Percentiles rank a stretch among this genome's conserved stretches.
phyloP scores from a whole-genome alignment of 257 asterid genomes.

The Cinchona pubescens region DNA sequence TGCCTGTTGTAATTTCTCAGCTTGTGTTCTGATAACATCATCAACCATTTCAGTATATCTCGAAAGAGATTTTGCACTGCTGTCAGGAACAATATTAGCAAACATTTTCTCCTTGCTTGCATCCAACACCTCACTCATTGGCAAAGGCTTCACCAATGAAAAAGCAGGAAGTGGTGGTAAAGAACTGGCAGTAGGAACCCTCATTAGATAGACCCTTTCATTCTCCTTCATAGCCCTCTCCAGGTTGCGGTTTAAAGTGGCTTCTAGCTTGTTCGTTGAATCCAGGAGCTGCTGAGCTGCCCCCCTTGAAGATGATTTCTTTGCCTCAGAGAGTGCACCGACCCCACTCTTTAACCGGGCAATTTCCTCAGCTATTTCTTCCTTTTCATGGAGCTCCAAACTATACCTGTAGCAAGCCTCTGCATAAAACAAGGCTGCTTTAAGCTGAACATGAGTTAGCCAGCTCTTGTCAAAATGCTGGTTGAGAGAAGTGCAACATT shows the following conservation, averaged over 20 bases:
- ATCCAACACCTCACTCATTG: slow-evolving; percentile 84
- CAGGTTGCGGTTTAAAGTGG: slow-evolving; percentile 60
- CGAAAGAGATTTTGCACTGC: slow-evolving; percentile 89
- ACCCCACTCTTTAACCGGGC: slow-evolving; percentile 90
- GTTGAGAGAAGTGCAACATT: slow-evolving; percentile 64
- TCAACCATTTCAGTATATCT: slow-evolving; percentile 98
- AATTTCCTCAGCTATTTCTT: slow-evolving; percentile 96
- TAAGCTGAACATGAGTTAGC: slow-evolving; percentile 86
- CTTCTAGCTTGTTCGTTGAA: slow-evolving; percentile 69
- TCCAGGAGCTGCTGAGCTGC: slow-evolving; percentile 86
- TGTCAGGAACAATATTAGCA: slow-evolving; percentile 93
- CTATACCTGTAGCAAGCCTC: slow-evolving; percentile 92
- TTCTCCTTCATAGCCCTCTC: slow-evolving; percentile 95
- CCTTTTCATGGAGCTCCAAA: slow-evolving; percentile 89
- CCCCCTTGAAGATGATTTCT: slow-evolving; percentile 75
- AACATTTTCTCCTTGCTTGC: slow-evolving; percentile 88
- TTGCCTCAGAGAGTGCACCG: slow-evolving; percentile 64
- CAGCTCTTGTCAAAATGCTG: slow-evolving; percentile 93
- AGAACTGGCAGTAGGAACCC: slow-evolving; percentile 87
- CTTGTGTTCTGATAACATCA: slow-evolving; percentile 82
- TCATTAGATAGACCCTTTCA: slow-evolving; percentile 90
- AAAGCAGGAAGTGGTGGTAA: slow-evolving; percentile 77
- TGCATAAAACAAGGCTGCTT: slow-evolving; percentile 89
- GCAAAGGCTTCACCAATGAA: slow-evolving; percentile 91
- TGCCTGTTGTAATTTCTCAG: slow-evolving; percentile 97